These are phyloP conservation scores for Cymbopogon citratus DNA, from an alignment of 176 grass and related monocot genomes.

Conservation along the genomic window DNA sequence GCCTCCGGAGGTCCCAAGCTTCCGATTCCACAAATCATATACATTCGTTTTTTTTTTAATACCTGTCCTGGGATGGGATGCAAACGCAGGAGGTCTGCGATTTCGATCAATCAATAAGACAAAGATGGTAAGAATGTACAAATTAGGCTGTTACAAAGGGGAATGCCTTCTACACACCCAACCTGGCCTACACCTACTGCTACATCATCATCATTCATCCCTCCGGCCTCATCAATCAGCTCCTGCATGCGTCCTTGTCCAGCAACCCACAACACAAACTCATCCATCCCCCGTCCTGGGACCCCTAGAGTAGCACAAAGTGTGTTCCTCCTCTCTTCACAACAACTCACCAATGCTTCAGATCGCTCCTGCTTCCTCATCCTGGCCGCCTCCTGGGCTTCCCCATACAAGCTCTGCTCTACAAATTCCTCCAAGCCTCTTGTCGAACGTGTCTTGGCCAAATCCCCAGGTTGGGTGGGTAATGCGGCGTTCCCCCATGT, in stretches of 20 bases:
- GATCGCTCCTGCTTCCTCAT: background rate
- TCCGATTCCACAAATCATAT: too few relatives aligned
- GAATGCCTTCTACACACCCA: conserved; percentile 27
- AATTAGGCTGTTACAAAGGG: conserved; percentile 38
- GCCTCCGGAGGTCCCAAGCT: too few relatives aligned
- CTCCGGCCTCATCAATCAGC: background rate
- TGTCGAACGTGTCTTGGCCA: background rate
- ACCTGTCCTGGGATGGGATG: too few relatives aligned
- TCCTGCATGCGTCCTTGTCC: background rate
- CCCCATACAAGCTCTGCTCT: background rate
- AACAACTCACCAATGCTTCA: background rate
- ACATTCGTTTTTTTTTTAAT: too few relatives aligned
- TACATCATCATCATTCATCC: background rate
- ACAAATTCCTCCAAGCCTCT: too few relatives aligned
- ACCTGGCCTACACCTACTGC: background rate
- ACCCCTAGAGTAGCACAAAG: too few relatives aligned
- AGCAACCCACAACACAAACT: conserved; percentile 1
- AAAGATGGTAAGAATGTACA: conserved; percentile 26
- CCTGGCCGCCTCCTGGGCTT: background rate
- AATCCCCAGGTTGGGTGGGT: background rate
- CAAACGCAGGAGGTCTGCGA: conserved; percentile 30
- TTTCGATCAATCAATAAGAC: conserved; percentile 4
- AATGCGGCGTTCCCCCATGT: background rate
- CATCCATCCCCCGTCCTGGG: background rate
- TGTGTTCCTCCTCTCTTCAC: background rate